Evolutionary conservation across 345 rosid genomes (phyloP).

Genomic region (Pistacia integerrima): DNA sequence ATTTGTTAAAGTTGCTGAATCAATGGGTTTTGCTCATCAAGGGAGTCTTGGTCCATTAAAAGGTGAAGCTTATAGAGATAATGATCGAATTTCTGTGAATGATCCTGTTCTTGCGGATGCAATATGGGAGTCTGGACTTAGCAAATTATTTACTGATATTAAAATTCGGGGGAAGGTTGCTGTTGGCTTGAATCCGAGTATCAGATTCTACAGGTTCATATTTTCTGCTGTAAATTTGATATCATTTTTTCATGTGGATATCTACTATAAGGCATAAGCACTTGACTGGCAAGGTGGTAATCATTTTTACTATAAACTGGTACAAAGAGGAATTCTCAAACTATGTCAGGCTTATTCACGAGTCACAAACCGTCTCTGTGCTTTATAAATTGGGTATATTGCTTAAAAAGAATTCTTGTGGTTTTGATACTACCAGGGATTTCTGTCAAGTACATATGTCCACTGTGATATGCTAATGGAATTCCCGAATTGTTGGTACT

Average conservation of each 20-base stretch:
- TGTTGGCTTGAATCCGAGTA: constrained; percentile 87
- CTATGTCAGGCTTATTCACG: background rate
- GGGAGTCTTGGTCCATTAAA: constrained; percentile 91
- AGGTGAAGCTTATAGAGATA: constrained; percentile 94
- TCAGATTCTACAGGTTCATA: constrained; percentile 77
- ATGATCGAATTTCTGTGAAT: constrained; percentile 68
- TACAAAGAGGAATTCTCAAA: constrained; percentile 3
- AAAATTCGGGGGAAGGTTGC: constrained; percentile 78
- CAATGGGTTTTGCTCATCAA: constrained; percentile 81
- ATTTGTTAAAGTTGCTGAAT: constrained; percentile 67
- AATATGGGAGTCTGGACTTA: constrained; percentile 78
- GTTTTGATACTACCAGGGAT: background rate
- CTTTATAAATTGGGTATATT: background rate
- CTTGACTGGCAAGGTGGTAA: background rate
- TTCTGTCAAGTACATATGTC: background rate
- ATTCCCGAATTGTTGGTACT: background rate
- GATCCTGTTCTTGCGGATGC: constrained; percentile 69
- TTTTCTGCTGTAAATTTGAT: background rate
- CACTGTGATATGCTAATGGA: constrained; percentile 7
- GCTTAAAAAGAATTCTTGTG: constrained; percentile 7
- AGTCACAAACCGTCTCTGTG: background rate
- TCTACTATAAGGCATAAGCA: background rate
- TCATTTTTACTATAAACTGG: constrained; percentile 5
- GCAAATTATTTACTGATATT: constrained; percentile 59
- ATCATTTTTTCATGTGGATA: background rate